Percentiles rank a stretch among this genome's conserved stretches.
Evolutionary conservation across 306 rosid species (phyloP).

Genomic region (Luffa aegyptiaca): DNA sequence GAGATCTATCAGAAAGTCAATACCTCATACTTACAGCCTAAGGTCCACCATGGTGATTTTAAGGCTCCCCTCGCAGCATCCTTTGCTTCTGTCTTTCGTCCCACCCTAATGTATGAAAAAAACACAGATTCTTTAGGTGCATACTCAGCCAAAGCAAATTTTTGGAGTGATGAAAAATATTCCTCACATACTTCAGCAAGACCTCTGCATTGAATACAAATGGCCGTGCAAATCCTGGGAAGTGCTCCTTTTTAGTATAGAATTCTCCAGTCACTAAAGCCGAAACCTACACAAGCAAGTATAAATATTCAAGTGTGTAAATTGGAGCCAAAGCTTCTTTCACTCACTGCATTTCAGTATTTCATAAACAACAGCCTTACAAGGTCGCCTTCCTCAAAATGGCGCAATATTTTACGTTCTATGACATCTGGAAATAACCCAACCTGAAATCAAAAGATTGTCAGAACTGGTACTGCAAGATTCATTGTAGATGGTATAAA

Average conservation of each 20-base stretch:
- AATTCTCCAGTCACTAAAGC: slow-evolving; percentile 89
- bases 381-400: slow-evolving; percentile 86
- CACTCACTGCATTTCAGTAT: neutral
- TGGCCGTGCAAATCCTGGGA: slow-evolving; percentile 95
- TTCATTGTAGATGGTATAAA: neutral
- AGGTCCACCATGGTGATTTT: slow-evolving; percentile 95
- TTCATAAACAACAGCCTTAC: slow-evolving; percentile 23
- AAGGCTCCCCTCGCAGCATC: slow-evolving; percentile 93
- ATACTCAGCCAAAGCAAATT: neutral
- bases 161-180: slow-evolving; percentile 6
- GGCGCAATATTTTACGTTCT: slow-evolving; percentile 74
- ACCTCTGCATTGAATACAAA: slow-evolving; percentile 85
- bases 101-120: slow-evolving; percentile 40
- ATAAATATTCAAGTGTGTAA: neutral
- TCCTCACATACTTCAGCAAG: slow-evolving; percentile 61
- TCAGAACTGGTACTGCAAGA: neutral
- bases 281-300: slow-evolving; percentile 53
- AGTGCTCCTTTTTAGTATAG: slow-evolving; percentile 84
- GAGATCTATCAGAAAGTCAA: slow-evolving; percentile 9
- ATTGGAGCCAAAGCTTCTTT: neutral
- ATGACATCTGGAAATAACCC: slow-evolving; percentile 92
- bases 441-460: slow-evolving; percentile 43
- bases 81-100: slow-evolving; percentile 73
- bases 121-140: slow-evolving; percentile 13
- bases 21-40: slow-evolving; percentile 78